Evolutionary conservation across 306 rosid species (phyloP).

Genomic region (Inga oerstediana): DNA sequence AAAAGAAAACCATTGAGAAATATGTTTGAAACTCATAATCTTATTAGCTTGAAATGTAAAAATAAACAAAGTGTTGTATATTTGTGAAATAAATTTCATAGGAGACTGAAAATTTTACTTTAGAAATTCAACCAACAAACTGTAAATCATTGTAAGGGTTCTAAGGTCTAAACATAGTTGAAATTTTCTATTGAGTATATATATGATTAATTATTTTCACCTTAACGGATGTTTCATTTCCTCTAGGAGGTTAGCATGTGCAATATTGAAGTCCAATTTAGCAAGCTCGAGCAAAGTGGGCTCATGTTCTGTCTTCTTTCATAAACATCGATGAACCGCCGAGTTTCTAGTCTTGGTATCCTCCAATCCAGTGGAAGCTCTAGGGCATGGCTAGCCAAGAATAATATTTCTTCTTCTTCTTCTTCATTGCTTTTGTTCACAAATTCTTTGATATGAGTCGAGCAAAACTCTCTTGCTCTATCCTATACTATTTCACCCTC

Average conservation of each 20-base stretch:
- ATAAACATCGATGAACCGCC: conserved; percentile 31
- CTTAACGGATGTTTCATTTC: neutral
- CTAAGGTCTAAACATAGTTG: too few relatives aligned
- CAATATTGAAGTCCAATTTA: conserved; percentile 12
- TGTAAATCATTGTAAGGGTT: neutral
- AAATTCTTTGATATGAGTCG: conserved; percentile 5
- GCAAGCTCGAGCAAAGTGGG: neutral
- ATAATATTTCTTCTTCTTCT: neutral
- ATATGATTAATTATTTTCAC: neutral
- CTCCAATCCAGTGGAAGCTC: conserved; percentile 43
- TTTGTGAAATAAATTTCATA: neutral
- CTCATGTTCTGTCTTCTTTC: neutral
- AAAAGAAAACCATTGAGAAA: neutral
- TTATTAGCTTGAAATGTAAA: neutral
- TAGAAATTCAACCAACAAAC: neutral
- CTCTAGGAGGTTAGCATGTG: conserved; percentile 14
- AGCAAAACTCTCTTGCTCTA: conserved; percentile 1
- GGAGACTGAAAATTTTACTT: neutral
- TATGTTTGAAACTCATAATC: neutral
- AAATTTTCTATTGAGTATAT: too few relatives aligned
- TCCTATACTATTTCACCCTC: conserved; percentile 24
- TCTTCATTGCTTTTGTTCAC: neutral
- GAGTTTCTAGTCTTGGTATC: conserved; percentile 28
- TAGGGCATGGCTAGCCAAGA: conserved; percentile 34
- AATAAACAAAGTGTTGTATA: neutral